These are phyloP conservation scores for Backusella liffmaniae DNA, from an alignment of 192 early-diverging fungal genomes.

Conservation along the genomic window DNA sequence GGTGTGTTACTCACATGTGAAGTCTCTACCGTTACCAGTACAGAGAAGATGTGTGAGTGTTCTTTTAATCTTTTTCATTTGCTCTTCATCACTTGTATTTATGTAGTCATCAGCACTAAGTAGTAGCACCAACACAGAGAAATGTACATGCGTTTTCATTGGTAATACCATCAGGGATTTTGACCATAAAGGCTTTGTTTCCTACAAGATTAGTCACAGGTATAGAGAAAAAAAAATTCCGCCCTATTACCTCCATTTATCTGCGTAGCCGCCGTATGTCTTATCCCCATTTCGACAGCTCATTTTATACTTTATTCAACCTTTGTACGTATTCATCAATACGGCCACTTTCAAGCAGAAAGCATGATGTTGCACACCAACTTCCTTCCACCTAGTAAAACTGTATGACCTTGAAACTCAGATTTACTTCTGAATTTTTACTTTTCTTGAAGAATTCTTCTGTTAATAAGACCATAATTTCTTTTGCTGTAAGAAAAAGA, in stretches of 20 bases:
- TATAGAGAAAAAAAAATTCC: neutral
- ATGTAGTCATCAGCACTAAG: constrained; percentile 53
- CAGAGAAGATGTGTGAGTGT: constrained; percentile 29
- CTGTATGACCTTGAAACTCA: neutral
- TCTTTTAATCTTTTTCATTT: constrained; percentile 3
- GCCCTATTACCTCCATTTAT: constrained; percentile 32
- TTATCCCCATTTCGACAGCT: neutral
- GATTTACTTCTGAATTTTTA: neutral
- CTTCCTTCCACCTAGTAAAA: neutral
- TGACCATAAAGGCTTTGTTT: constrained; percentile 55
- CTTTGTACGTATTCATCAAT: neutral
- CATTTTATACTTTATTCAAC: neutral
- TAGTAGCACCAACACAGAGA: constrained; percentile 72
- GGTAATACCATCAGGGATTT: constrained; percentile 48
- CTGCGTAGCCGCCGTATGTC: constrained; percentile 42
- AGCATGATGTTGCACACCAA: neutral
- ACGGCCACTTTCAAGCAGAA: neutral
- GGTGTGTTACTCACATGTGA: neutral
- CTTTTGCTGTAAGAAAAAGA: neutral
- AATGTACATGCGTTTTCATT: constrained; percentile 62
- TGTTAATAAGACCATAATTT: neutral
- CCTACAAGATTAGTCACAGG: constrained; percentile 15
- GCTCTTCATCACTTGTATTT: constrained; percentile 15
- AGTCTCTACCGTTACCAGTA: constrained; percentile 5
- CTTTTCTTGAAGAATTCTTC: neutral